These are phyloP conservation scores for Didymella arachidicola DNA, from an alignment of 2,329 filamentous ascomycete species.

Conservation along the genomic window DNA sequence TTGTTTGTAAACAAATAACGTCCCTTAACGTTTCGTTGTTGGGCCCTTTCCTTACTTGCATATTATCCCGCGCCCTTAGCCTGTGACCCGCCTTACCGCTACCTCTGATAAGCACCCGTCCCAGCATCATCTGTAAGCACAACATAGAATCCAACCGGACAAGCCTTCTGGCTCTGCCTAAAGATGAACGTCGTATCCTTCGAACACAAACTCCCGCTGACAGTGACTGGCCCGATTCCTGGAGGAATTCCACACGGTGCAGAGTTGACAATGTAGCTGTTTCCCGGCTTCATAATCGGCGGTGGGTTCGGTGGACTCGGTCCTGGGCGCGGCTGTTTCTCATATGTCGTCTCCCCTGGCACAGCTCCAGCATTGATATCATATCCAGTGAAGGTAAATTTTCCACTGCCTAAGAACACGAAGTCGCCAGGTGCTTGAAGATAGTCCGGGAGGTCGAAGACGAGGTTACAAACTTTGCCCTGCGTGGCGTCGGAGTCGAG, in stretches of 20 bases:
- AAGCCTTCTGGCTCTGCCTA: conserved; percentile 31
- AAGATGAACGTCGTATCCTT: conserved; percentile 34
- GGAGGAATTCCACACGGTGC: conserved; percentile 33
- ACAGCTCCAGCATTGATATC: conserved; percentile 32
- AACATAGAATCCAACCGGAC: conserved; percentile 40
- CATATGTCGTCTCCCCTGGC: conserved; percentile 31
- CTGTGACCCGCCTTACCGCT: no score
- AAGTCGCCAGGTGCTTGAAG: conserved; percentile 27
- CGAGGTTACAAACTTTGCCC: conserved; percentile 42
- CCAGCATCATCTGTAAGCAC: conserved; percentile 28
- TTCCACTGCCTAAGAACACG: conserved; percentile 26
- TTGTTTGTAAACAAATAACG: no score
- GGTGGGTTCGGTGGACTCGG: conserved; percentile 32
- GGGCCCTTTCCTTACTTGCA: no score
- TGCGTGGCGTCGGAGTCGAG: conserved; percentile 30
- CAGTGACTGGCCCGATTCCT: conserved; percentile 28
- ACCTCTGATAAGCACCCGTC: neutral
- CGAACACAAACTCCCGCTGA: conserved; percentile 33
- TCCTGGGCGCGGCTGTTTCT: conserved; percentile 32
- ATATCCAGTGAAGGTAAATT: conserved; percentile 39
- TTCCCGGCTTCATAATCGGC: conserved; percentile 30
- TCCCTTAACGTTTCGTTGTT: no score
- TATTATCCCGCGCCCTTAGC: no score
- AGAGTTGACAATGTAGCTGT: conserved; percentile 35
- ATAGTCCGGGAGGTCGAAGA: conserved; percentile 38